Base-by-base conservation (phyloP, 75 land plant genomes). In the Gnetum montanum region DNA sequence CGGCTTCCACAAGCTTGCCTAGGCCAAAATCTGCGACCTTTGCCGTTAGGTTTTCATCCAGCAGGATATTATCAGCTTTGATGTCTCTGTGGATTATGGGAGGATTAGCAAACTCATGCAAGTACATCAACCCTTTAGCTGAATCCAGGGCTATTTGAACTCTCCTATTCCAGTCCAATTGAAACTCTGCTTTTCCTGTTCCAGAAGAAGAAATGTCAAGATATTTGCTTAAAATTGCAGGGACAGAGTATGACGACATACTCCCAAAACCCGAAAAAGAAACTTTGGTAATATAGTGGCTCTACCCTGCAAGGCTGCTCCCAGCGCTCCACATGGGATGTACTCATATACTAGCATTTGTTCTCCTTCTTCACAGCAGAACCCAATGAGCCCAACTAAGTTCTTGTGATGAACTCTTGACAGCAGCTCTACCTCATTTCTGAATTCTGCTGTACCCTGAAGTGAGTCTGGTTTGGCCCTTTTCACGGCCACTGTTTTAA, bases 11-110 rank as follows among this genome's bases (percentile, higher is more conserved):
- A 46, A 73, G 58, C 48, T 85, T 81, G 11, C 90, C 81, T 25
- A 85, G 67, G 16, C 95, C 90, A 59, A 85, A 81, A 65, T 85
- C 90, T 30, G 95, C 81, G 24, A 89, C 95, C 51, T 85, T 89
- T 23, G 95, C 90, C 48, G 50, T 71, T 46, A 85, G 29, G 11
- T 69, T 60, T 34, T 68, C 75, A 63, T 89, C 90, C 40, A 89
- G 59, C 25, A 89, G 65, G 31, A 89, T 85, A 58, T 89, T 89
- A 56, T 59, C 69, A 4, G 95, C 70, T 50, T 89, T 89, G 46
- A 89, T 54, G 36, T 88, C 94, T 51, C 90, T 73, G 59, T 88
- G 94, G 22, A 88, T 78, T 13, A 88, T 84, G 1, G 90, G 86
- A 57, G 90, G 90, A 61, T 78, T 61, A 6, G 83, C 86, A 56